phyloP scores from a whole-genome alignment of 805 yeast genomes.

The Grigorovia jiainica region DNA sequence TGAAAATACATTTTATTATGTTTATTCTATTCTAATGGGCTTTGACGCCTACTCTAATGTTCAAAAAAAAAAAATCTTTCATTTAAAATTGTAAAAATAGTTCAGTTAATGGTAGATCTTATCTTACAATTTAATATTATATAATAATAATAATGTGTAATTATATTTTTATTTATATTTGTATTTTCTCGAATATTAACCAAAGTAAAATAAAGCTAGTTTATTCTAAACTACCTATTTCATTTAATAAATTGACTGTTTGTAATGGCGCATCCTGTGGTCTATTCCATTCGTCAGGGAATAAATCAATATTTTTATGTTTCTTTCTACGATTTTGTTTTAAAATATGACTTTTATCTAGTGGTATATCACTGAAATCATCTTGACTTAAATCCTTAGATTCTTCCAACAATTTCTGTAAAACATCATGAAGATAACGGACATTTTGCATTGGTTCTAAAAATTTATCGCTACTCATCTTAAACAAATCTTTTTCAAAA shows the following conservation, averaged over 20 bases:
- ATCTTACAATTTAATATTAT: too few species aligned
- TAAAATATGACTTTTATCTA: constrained; percentile 63
- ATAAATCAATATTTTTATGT: constrained; percentile 33
- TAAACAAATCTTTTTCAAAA: constrained; percentile 46
- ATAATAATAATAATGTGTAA: too few species aligned
- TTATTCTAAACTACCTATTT: too few species aligned
- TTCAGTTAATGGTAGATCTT: too few species aligned
- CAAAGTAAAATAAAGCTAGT: too few species aligned
- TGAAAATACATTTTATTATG: too few species aligned
- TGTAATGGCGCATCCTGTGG: constrained; percentile 61
- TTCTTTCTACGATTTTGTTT: constrained; percentile 38
- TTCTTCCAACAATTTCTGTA: constrained; percentile 52
- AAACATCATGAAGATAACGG: constrained; percentile 53
- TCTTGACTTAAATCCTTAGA: constrained; percentile 49
- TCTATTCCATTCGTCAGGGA: constrained; percentile 76
- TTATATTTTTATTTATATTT: too few species aligned
- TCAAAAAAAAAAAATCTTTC: too few species aligned
- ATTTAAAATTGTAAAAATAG: too few species aligned
- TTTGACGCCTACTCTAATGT: too few species aligned
- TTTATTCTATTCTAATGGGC: too few species aligned
- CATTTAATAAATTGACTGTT: constrained; percentile 15
- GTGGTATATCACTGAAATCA: constrained; percentile 66
- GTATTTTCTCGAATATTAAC: too few species aligned
- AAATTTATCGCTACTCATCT: constrained; percentile 55
- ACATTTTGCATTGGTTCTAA: constrained; percentile 83